Evolutionary conservation across 257 asterid species (phyloP), one percentile per base, ranked within the genome.

Genomic region (Solanum chiquidenum): DNA sequence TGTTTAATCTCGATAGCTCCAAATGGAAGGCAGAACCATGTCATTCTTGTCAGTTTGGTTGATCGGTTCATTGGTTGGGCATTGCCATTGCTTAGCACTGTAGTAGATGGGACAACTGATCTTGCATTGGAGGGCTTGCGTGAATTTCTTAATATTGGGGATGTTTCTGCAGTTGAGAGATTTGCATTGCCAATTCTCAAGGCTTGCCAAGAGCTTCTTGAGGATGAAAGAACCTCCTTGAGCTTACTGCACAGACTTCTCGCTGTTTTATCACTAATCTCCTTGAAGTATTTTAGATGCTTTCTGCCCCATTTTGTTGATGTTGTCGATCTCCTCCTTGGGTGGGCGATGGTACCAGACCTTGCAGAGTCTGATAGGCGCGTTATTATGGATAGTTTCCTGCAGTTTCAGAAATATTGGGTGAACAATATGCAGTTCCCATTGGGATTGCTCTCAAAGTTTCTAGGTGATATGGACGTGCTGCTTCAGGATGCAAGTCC

Each of bases 321-420:
- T 88, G 92, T 97, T 91, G 99, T 97, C 66, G 99, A 97, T 92
- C 92, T 96, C 74, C 99, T 97, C 84, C 99, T 97, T 89, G 99
- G 99, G 87, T 97, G 99, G 98, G 99, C 95, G 55, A 92, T 97
- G 99, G 94, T 92, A 68, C 98, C 98, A 2, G 99, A 94, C 71
- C 92, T 94, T 88, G 92, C 87, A 79, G 99, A 95, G 83, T 84
- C 98, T 44, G 99, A 95, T 87, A 92, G 94, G 91, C 94, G 88
- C 87, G 94, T 94, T 74, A 96, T 97, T 84, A 95, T 97, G 98
- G 99, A 97, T 88, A 94, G 99, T 90, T 97, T 97, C 94, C 89
- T 97, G 91, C 99, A 96, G 86, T 97, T 97, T 90, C 99, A 96
- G 96, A 97, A 97, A 89, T 94, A 95, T 87, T 97, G 99, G 99